Evolutionary conservation across 805 yeast species (phyloP).

Genomic region (Pichia californica): DNA sequence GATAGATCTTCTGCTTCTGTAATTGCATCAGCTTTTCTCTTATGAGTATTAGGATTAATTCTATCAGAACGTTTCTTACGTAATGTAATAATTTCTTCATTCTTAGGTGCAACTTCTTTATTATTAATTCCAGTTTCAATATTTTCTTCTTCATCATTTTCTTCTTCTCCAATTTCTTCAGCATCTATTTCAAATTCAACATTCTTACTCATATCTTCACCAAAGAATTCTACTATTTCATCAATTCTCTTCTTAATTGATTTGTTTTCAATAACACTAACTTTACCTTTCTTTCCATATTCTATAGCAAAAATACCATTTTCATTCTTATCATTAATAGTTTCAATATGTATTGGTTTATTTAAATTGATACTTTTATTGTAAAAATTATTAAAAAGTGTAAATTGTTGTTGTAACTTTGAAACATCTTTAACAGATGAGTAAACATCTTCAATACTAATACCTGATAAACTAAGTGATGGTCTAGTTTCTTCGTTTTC

Average conservation of each 20-base stretch:
- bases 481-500: slow-evolving; percentile 16
- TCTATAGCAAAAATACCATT: slow-evolving; percentile 17
- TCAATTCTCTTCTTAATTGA: slow-evolving; percentile 16
- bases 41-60: slow-evolving; percentile 2
- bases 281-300: slow-evolving; percentile 17
- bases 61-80: slow-evolving; percentile 20
- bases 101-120: slow-evolving; percentile 9
- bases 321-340: background rate
- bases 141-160: slow-evolving; percentile 9
- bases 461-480: slow-evolving; percentile 10
- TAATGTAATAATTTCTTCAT: slow-evolving; percentile 27
- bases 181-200: slow-evolving; percentile 14
- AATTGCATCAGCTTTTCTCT: slow-evolving; percentile 17
- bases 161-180: slow-evolving; percentile 13
- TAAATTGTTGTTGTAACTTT: slow-evolving; percentile 19
- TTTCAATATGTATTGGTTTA: background rate
- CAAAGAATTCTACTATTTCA: slow-evolving; percentile 14
- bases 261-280: slow-evolving; percentile 8
- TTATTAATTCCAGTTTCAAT: background rate
- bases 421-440: slow-evolving; percentile 21
- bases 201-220: slow-evolving; percentile 11
- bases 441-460: slow-evolving; percentile 12
- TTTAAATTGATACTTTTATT: background rate
- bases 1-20: slow-evolving; percentile 20
- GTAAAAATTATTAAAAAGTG: slow-evolving; percentile 11